A percentile compares a stretch with the other conserved stretches of the same genome.
Evolutionary conservation across 148 eudicot species (phyloP).

Genomic region (Suaeda aralocaspica): DNA sequence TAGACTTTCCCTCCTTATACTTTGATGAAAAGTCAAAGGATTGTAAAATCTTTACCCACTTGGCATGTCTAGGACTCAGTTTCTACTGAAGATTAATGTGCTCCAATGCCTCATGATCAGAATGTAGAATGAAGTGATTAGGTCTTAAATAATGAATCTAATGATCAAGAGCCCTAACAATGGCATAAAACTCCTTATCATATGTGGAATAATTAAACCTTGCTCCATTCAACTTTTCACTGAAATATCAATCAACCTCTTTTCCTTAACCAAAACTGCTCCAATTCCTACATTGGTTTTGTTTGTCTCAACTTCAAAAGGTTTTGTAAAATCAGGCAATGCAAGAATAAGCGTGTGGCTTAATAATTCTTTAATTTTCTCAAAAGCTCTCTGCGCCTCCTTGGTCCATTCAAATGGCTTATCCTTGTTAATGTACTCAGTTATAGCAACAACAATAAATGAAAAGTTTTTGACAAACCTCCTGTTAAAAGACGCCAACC

Average conservation of each 20-base stretch:
- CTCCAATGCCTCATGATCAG: too few relatives aligned
- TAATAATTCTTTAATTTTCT: too few relatives aligned
- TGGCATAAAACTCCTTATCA: too few relatives aligned
- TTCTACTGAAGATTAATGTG: too few relatives aligned
- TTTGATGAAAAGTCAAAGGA: not conserved
- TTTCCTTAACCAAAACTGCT: not conserved
- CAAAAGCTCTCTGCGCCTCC: too few relatives aligned
- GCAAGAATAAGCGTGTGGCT: too few relatives aligned
- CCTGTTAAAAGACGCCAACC: conserved; percentile 3
- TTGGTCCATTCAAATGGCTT: too few relatives aligned
- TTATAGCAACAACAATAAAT: not conserved
- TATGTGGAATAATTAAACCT: too few relatives aligned
- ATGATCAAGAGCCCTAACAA: too few relatives aligned
- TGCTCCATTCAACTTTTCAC: not conserved
- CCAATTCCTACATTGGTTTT: not conserved
- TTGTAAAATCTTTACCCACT: not conserved
- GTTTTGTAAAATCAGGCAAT: too few relatives aligned
- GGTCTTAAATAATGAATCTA: too few relatives aligned
- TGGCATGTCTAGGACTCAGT: not conserved
- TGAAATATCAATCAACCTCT: not conserved
- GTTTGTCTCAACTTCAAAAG: not conserved
- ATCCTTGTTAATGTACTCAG: not conserved
- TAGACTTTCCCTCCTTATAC: not conserved
- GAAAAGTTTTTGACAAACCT: not conserved
- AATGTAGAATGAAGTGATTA: too few relatives aligned